Evolutionary conservation across 116 monocot species (phyloP), one percentile per base, ranked within the genome.

Genomic region (Trichopus zeylanicus): DNA sequence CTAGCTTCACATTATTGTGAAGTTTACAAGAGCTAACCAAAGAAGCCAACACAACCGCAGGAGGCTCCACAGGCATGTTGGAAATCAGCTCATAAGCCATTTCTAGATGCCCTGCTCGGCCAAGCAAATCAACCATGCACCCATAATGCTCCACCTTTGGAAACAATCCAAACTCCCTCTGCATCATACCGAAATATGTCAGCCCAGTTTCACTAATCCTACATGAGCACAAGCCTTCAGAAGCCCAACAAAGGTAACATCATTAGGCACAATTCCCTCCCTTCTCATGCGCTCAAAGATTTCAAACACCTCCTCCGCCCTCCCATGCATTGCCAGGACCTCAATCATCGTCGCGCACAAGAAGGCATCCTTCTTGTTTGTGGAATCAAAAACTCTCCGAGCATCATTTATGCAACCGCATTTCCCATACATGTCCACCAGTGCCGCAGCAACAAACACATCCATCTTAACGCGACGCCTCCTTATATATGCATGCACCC

Each of bases 111-210:
- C 51, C 59, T 2, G 67, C 57, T 21, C 59, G 31, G 6, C 67
- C 57, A n/a, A 67, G 57, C 31, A 67, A 46, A 57, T 67, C 67
- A 4, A 67, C 57, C 57, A 67, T 67, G 32, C 58, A 57, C 22
- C 59, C 67, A 21, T 31, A 57, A 37, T 67, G 67, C 24, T 67
- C 59, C 25, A 59, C 31, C 16, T 31, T 57, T 0, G 57, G 59
- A n/a, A 3, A 26, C 51, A 67, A 31, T 6, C 23, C 48, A 32
- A 51, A 67, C 19, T 33, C 59, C 26, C 18, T 11, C 7, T 4
- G 13, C 67, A 67, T 67, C 32, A 35, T 31, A 9, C 51, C 13
- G 26, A 35, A 58, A 34, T 49, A 49, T 18, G 25, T 37, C 35
- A 23, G 9, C 10, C 67, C 67, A 10, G 31, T 18, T 31, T 59